These are phyloP conservation scores for Shiraia bambusicola DNA, from an alignment of 2,329 filamentous ascomycete genomes.

Conservation along the genomic window DNA sequence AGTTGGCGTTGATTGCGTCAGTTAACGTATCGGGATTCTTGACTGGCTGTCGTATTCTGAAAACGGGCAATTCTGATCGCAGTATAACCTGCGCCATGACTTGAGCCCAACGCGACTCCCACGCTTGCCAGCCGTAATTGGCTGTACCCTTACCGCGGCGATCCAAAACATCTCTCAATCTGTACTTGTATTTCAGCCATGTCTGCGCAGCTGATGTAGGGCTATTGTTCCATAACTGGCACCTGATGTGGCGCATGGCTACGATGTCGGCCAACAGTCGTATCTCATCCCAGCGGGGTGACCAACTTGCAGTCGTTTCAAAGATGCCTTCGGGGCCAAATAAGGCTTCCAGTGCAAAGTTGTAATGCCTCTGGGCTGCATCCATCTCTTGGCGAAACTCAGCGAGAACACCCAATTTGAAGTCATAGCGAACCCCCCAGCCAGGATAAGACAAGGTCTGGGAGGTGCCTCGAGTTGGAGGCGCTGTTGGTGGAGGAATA, in stretches of 20 bases:
- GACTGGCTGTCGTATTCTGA: slow-evolving; percentile 34
- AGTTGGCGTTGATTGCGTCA: slow-evolving; percentile 42
- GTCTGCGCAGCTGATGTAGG: slow-evolving; percentile 76
- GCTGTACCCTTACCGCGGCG: slow-evolving; percentile 79
- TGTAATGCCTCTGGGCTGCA: slow-evolving; percentile 79
- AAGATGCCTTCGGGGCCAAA: slow-evolving; percentile 77
- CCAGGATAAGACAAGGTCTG: slow-evolving; percentile 81
- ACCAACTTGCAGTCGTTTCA: slow-evolving; percentile 88
- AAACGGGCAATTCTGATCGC: slow-evolving; percentile 52
- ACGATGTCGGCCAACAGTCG: slow-evolving; percentile 81
- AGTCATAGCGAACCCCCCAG: slow-evolving; percentile 93
- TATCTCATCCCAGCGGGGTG: slow-evolving; percentile 87
- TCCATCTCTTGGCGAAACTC: slow-evolving; percentile 95
- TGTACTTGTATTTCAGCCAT: slow-evolving; percentile 76
- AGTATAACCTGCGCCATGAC: slow-evolving; percentile 63
- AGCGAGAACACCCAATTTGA: slow-evolving; percentile 86
- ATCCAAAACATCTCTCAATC: slow-evolving; percentile 76
- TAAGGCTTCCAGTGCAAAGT: slow-evolving; percentile 80
- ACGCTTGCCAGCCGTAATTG: slow-evolving; percentile 92
- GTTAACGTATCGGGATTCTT: slow-evolving; percentile 30
- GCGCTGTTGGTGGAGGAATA: slow-evolving; percentile 77
- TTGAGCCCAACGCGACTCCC: slow-evolving; percentile 75
- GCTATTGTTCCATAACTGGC: slow-evolving; percentile 76
- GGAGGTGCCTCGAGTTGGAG: slow-evolving; percentile 80
- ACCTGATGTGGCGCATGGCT: slow-evolving; percentile 77